phyloP scores from a whole-genome alignment of 306 rosid genomes.

The Quercus berberidifolia region DNA sequence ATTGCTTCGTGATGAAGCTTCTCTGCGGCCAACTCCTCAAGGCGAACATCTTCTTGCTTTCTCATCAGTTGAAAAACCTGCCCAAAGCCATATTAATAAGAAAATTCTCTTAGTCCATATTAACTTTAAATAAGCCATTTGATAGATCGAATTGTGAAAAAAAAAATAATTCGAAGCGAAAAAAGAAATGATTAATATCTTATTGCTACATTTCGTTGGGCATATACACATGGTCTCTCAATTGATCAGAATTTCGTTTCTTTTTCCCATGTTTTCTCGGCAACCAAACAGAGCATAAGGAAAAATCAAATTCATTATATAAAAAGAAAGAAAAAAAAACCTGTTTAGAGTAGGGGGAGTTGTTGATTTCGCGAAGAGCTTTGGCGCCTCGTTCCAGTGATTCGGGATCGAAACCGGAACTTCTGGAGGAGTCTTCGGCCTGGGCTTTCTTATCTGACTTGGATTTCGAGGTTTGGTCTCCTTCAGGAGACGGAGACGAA shows the following conservation, averaged over 20 bases:
- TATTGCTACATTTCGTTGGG: background rate
- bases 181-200: background rate
- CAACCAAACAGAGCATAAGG: conserved; percentile 1
- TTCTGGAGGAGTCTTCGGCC: conserved; percentile 66
- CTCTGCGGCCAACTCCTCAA: conserved; percentile 71
- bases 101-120: too few species aligned
- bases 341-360: conserved; percentile 60
- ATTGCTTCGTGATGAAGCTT: conserved; percentile 69
- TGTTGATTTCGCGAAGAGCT: conserved; percentile 83
- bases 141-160: background rate
- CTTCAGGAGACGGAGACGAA: conserved; percentile 33
- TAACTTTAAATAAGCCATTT: too few species aligned
- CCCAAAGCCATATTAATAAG: background rate
- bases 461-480: conserved; percentile 34
- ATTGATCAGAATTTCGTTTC: background rate
- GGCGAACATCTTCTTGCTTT: conserved; percentile 78
- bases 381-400: conserved; percentile 85
- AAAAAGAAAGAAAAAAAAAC: conserved; percentile 9
- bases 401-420: conserved; percentile 80
- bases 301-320: background rate
- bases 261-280: background rate
- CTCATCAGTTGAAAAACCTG: conserved; percentile 85
- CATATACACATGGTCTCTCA: background rate
- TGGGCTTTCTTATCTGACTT: conserved; percentile 45
- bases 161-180: background rate